Base-by-base conservation (phyloP, 768 basidiomycete species). In the Pleurotus pulmonarius region DNA sequence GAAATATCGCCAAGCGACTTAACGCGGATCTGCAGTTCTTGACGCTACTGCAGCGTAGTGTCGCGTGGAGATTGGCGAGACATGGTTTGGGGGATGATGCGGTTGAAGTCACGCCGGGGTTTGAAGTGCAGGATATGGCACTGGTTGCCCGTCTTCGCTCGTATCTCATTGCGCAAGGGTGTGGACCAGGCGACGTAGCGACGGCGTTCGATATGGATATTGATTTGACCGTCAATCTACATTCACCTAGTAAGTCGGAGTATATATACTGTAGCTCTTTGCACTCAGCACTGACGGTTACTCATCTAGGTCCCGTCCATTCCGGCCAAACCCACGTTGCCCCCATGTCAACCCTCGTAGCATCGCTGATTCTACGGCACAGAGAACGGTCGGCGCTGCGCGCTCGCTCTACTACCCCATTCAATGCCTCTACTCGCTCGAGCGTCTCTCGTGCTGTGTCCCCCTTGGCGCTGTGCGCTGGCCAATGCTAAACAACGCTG, bases 301-400 rank as follows among this genome's bases (percentile, higher is more conserved):
- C 39, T 18, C 22, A 34, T 16, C 26, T 11, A 13, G 16, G 11
- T 9, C 29, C 52, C 16, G 20, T 18, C 18, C n/a, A 41, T 22
- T 47, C 51, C n/a, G 52, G 25, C 3, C 16, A 39, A 38, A 26
- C 37, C 15, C 46, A 40, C 3, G 55, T 59, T 15, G 41, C 56
- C 40, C 49, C 58, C 41, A 59, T 59, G 58, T 56, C 58, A 24
- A 41, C 55, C 29, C 58, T 59, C 16, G 58, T 59, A 22, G 58
- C 58, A 2, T 52, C 55, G 12, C 55, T 59, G 18, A 49, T 59
- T 15, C 44, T 59, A 39, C 46, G 58, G 20, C 55, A 55, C 43
- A 44, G 55, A 41, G 58, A 59, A 26, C 58, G 58, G 9, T 47
- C 55, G 38, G 51, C 51, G 51, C 51, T 53, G 51, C 51, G 51